Conservation (phyloP, 495 filamentous ascomycete species). For the Eremomyces bilateralis region DNA sequence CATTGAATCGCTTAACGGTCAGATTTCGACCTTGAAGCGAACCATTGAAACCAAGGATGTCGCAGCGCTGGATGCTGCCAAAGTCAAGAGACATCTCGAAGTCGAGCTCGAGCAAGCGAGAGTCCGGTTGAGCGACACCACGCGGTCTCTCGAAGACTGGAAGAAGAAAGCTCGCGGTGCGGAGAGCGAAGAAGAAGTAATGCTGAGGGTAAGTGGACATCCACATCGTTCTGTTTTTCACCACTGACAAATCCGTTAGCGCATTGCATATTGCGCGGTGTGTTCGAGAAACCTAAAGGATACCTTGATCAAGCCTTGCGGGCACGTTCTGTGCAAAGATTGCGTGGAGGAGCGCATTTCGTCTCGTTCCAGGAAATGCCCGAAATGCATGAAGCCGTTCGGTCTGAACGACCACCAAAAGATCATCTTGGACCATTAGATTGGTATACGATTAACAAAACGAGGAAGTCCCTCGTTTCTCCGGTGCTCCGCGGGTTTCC, state of each 20-base stretch:
- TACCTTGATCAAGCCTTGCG: slow-evolving; percentile 75
- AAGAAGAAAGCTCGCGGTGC: slow-evolving; percentile 61
- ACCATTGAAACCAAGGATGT: slow-evolving; percentile 54
- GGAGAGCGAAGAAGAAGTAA: slow-evolving; percentile 59
- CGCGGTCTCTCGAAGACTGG: slow-evolving; percentile 60
- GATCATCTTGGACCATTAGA: neutral
- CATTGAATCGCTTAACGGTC: slow-evolving; percentile 49
- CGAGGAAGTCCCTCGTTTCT: no score
- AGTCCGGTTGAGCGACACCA: slow-evolving; percentile 46
- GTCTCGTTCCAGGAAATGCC: slow-evolving; percentile 84
- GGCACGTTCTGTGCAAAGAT: slow-evolving; percentile 83
- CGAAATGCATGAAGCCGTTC: slow-evolving; percentile 76
- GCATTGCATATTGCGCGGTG: slow-evolving; percentile 70
- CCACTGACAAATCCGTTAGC: slow-evolving; percentile 24
- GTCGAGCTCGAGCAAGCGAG: slow-evolving; percentile 51
- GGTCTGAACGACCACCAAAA: slow-evolving; percentile 68
- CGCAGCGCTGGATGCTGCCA: slow-evolving; percentile 25
- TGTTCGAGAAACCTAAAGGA: slow-evolving; percentile 85
- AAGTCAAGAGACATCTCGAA: slow-evolving; percentile 47
- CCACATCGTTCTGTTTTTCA: neutral
- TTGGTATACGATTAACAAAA: neutral
- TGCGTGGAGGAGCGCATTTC: slow-evolving; percentile 72
- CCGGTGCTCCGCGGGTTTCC: no score
- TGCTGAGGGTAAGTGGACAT: slow-evolving; percentile 46
- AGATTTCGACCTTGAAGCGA: slow-evolving; percentile 53